Evolutionary conservation across 805 yeast species (phyloP).

Genomic region (Tetrapisispora namnaoensis): DNA sequence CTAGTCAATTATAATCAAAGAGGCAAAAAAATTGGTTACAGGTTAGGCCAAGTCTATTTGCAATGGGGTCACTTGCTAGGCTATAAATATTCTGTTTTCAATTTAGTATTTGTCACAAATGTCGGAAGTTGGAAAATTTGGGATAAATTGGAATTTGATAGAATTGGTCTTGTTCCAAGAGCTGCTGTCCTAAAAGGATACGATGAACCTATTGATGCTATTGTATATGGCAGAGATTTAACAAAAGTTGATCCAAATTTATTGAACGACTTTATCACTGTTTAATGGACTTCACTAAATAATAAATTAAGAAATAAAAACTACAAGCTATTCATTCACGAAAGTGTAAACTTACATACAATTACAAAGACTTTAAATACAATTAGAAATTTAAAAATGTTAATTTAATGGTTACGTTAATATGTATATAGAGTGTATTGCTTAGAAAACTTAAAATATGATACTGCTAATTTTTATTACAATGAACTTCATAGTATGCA

Average conservation of each 20-base stretch:
- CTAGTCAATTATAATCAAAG: slow-evolving; percentile 51
- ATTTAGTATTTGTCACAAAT: slow-evolving; percentile 77
- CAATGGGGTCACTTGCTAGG: slow-evolving; percentile 71
- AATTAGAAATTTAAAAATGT: too few species aligned
- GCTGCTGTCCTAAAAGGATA: slow-evolving; percentile 65
- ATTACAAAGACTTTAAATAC: too few species aligned
- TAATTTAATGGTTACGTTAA: too few species aligned
- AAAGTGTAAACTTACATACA: too few species aligned
- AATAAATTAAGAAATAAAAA: too few species aligned
- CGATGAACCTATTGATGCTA: slow-evolving; percentile 60
- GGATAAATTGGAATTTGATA: slow-evolving; percentile 74
- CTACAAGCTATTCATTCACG: too few species aligned
- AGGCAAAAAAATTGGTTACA: slow-evolving; percentile 60
- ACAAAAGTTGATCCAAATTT: slow-evolving; percentile 21
- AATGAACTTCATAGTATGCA: too few species aligned
- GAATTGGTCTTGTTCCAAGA: slow-evolving; percentile 65
- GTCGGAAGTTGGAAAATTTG: slow-evolving; percentile 66
- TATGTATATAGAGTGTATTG: too few species aligned
- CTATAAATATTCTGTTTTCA: slow-evolving; percentile 74
- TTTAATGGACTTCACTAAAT: background rate
- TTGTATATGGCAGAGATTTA: slow-evolving; percentile 62
- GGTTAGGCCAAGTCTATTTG: slow-evolving; percentile 59
- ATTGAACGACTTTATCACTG: slow-evolving; percentile 13
- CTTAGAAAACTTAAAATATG: too few species aligned
- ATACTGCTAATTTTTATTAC: too few species aligned